A percentile compares a stretch with the other conserved stretches of the same genome.
These are phyloP conservation scores for Urostyla sp. DNA, from an alignment of 73 alveolate genomes.

Conservation along the genomic window DNA sequence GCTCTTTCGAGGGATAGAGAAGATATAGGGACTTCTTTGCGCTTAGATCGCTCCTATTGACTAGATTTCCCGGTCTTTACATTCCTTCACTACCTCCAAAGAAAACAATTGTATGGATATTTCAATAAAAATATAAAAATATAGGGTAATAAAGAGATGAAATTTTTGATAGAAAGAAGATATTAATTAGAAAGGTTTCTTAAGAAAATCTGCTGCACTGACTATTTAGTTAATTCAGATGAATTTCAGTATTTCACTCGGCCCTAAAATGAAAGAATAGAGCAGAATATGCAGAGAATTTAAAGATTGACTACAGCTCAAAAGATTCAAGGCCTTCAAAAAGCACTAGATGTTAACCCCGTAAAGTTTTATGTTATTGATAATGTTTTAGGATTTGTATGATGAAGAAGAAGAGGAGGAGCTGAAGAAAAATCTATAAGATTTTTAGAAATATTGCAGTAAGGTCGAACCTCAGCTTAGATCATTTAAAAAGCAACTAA, in stretches of 20 bases:
- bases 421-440: conserved; percentile 2
- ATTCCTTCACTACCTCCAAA: conserved; percentile 96
- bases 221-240: conserved; percentile 60
- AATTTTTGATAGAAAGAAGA: conserved; percentile 54
- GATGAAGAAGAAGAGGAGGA: conserved; percentile 28
- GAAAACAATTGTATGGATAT: conserved; percentile 63
- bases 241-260: conserved; percentile 67
- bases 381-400: conserved; percentile 12
- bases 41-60: conserved; percentile 78
- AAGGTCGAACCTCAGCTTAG: conserved; percentile 16
- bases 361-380: conserved; percentile 7
- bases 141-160: conserved; percentile 65
- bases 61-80: conserved; percentile 92
- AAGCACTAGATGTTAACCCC: conserved; percentile 6
- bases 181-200: conserved; percentile 62
- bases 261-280: no score
- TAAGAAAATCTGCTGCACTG: conserved; percentile 29
- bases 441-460: conserved; percentile 15
- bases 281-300: no score
- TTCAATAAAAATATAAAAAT: no score
- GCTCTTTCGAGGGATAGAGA: conserved; percentile 75
- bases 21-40: conserved; percentile 91
- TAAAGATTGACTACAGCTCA: conserved; percentile 29
- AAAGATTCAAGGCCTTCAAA: not conserved
- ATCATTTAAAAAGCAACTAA: conserved; percentile 29